Evolutionary conservation across 352 stramenopile genomes (phyloP), one percentile per base, ranked within the genome.

Genomic region (Phytopythium montanum): DNA sequence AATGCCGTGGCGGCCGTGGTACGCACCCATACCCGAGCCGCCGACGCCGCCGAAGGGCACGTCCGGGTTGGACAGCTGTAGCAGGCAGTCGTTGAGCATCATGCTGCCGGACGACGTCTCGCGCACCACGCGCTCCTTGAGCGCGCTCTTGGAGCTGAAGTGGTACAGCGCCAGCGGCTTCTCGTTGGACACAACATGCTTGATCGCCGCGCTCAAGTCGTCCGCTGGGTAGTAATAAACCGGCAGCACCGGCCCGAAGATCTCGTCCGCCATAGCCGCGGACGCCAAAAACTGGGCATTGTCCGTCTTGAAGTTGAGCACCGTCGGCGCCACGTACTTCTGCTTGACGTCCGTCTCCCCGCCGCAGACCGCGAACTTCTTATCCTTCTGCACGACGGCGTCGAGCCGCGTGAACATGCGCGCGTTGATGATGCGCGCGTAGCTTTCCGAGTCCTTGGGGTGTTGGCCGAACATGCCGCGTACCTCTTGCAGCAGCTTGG

Each of bases 211-310:
- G 12, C 73, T 52, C 33, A 85, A 42, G 21, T 77, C 46, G 28
- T 60, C 69, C 25, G 64, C 42, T 9, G 56, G 38, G 56, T 88
- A 92, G 68, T 92, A 94, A 36, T 95, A 75, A 46, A 99, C 92
- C 2, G 96, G 92, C 46, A 99, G 64, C 41, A 99, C 60, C 4
- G 96, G 96, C 5, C 96, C 96, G 73, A 99, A 99, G 23, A 98
- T 93, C 71, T 99, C 96, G 49, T 98, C 92, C 19, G 73, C 56
- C 84, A 97, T 96, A 4, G 70, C 72, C 19, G 81, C 70, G 23
- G 78, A 85, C 3, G 44, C 64, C 6, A 84, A 46, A 25, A 88
- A 90, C 1, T 61, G 72, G 5, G 66, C 49, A 0, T 72, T 60
- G 23, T 89, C 70, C 41, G 73, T 70, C 65, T 94, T 85, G 50